These are phyloP conservation scores for Botrytis elliptica DNA, from an alignment of 2,329 filamentous ascomycete genomes.

Conservation along the genomic window DNA sequence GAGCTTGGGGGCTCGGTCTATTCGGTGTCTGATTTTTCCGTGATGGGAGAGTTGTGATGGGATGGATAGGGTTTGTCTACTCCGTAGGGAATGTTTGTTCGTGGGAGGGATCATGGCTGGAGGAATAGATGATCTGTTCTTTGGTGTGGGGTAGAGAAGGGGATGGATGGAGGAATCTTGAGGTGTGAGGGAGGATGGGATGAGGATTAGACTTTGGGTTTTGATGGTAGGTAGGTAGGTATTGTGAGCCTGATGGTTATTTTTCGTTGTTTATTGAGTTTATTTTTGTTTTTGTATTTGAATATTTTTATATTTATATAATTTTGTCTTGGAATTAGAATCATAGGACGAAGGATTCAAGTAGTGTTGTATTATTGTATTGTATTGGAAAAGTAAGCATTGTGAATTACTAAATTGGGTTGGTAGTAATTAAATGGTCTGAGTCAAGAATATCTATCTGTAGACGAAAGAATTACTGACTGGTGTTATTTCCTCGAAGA, in stretches of 20 bases:
- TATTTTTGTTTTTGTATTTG: not conserved
- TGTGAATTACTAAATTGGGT: not conserved
- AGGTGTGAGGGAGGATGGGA: not conserved
- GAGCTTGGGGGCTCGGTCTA: not conserved
- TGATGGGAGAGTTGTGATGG: not conserved
- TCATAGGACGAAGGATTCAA: not conserved
- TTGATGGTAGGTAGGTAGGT: not conserved
- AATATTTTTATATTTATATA: too few species aligned
- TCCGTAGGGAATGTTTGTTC: not conserved
- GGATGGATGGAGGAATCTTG: not conserved
- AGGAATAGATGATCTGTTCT: not conserved
- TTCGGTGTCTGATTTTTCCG: not conserved
- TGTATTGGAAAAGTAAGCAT: not conserved
- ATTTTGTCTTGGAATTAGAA: not conserved
- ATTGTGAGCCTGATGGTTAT: too few species aligned
- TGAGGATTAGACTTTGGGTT: not conserved
- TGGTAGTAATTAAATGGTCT: not conserved
- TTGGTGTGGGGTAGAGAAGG: not conserved
- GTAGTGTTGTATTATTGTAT: not conserved
- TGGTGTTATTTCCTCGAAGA: not conserved
- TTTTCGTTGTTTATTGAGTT: not conserved
- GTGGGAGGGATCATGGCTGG: not conserved
- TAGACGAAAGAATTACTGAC: not conserved
- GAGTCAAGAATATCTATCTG: not conserved
- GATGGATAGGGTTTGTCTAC: not conserved